A percentile compares a stretch with the other conserved stretches of the same genome.
Evolutionary conservation across 495 filamentous ascomycete species (phyloP).

Genomic region (Aspergillus incahuasiensis): DNA sequence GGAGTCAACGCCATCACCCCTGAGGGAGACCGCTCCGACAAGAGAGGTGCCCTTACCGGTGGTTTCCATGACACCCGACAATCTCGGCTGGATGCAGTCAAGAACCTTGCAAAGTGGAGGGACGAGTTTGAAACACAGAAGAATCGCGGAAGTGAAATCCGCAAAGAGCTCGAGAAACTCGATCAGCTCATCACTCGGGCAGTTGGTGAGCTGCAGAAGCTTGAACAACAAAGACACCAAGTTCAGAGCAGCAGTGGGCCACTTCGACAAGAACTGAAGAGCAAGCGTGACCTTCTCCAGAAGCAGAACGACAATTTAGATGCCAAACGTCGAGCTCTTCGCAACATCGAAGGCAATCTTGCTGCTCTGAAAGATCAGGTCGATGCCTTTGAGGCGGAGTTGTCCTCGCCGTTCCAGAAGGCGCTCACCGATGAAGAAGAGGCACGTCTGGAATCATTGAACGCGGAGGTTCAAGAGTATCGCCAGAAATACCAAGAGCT

Average conservation of each 20-base stretch:
- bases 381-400: conserved; percentile 67
- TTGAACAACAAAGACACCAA: conserved; percentile 72
- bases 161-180: conserved; percentile 63
- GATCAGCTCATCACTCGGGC: conserved; percentile 84
- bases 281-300: conserved; percentile 65
- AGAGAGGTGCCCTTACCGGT: conserved; percentile 89
- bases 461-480: conserved; percentile 62
- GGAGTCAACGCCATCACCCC: conserved; percentile 89
- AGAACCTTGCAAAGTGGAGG: conserved; percentile 66
- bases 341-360: conserved; percentile 71
- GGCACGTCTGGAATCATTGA: conserved; percentile 66
- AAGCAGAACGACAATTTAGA: conserved; percentile 72
- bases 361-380: conserved; percentile 71
- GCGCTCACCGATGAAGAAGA: conserved; percentile 80
- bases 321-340: conserved; percentile 59
- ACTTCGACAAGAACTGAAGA: conserved; percentile 64
- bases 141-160: conserved; percentile 53
- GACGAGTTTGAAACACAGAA: conserved; percentile 66
- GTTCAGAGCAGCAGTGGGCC: conserved; percentile 81
- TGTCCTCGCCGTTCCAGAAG: conserved; percentile 88
- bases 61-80: conserved; percentile 81
- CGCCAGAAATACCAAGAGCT: conserved; percentile 69
- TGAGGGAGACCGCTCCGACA: conserved; percentile 89
- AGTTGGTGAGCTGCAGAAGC: conserved; percentile 73
- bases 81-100: conserved; percentile 80